A percentile compares a stretch with the other conserved stretches of the same genome.
Evolutionary conservation across 805 yeast species (phyloP).

Genomic region (Metschnikowia lunata): DNA sequence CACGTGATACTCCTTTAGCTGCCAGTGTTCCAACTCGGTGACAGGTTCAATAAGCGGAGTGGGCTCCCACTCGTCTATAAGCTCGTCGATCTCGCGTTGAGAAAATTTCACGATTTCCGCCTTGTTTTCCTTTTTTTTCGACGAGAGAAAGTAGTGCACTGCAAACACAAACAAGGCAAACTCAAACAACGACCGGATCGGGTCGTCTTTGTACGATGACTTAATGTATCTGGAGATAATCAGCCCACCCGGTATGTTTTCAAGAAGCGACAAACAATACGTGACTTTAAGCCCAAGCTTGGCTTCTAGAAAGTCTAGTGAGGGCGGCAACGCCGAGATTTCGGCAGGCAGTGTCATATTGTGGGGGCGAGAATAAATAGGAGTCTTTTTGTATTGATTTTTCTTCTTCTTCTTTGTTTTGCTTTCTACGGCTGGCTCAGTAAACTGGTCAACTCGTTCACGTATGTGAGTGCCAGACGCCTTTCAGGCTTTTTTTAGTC

Average conservation of each 20-base stretch:
- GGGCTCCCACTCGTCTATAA: conserved; percentile 90
- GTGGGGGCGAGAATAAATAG: too few relatives aligned
- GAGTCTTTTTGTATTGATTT: too few relatives aligned
- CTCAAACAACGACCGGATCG: conserved; percentile 83
- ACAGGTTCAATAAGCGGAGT: conserved; percentile 68
- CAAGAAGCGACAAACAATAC: conserved; percentile 32
- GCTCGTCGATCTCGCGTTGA: conserved; percentile 66
- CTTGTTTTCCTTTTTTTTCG: conserved; percentile 72
- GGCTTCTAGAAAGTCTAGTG: conserved; percentile 33
- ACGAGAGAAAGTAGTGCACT: conserved; percentile 72
- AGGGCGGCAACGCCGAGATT: conserved; percentile 26
- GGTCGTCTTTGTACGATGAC: conserved; percentile 90
- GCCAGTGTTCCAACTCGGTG: conserved; percentile 53
- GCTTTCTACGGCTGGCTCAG: too few relatives aligned
- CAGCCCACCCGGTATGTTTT: conserved; percentile 52
- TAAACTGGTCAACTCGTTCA: too few relatives aligned
- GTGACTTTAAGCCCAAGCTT: conserved; percentile 33
- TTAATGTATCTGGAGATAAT: conserved; percentile 65
- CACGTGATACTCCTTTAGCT: conserved; percentile 56
- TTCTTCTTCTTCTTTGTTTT: too few relatives aligned
- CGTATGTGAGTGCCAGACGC: too few relatives aligned
- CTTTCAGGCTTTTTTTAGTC: too few relatives aligned
- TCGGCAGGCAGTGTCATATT: neutral
- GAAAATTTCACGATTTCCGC: conserved; percentile 61
- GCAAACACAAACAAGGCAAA: conserved; percentile 74